Base-by-base conservation (phyloP, 305 asterid genomes). In the Ilex paraguariensis region DNA sequence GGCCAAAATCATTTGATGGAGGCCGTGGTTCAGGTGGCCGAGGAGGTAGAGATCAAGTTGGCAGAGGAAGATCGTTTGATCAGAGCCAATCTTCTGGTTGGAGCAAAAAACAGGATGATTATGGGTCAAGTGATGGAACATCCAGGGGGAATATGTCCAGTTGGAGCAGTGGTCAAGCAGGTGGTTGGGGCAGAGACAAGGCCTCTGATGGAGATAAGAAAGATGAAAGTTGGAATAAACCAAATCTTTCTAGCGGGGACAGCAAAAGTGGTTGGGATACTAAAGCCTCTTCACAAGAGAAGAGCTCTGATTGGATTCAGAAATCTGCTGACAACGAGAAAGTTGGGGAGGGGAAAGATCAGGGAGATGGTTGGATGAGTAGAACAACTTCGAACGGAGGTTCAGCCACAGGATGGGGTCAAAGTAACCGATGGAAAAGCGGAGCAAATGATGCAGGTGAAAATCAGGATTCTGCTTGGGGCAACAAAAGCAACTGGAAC, bases 341-440 rank as follows among this genome's bases (percentile, higher is more conserved):
- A 49, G 53, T 61, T 42, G 61, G 9, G 68, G 65, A 32, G 55
- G 62, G 36, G n/a, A 21, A 21, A 21, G 61, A 57, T 57, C 52
- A 63, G 15, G 66, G 69, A 60, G 61, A 62, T 63, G 13, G 73
- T 31, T 83, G 90, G 90, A 63, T 61, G 63, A 51, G 44, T 48
- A 70, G 71, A 40, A 77, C 68, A 66, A 66, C 77, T 64, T 72
- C 45, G 11, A 78, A 70, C 50, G 86, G 79, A 45, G 83, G 79
- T 54, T 69, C 85, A 59, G 65, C 87, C 54, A 54, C 77, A 49
- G 96, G 91, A 65, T 85, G 96, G 96, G 94, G 90, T 65, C 85
- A 91, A 72, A 71, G 91, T 63, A 86, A 79, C 67, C 77, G 82
- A 83, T 62, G 69, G 59, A 81, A 78, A 65, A 54, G 70, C 63